These are phyloP conservation scores for Candida sanyaensis DNA, from an alignment of 1,139 yeast species.

Conservation along the genomic window DNA sequence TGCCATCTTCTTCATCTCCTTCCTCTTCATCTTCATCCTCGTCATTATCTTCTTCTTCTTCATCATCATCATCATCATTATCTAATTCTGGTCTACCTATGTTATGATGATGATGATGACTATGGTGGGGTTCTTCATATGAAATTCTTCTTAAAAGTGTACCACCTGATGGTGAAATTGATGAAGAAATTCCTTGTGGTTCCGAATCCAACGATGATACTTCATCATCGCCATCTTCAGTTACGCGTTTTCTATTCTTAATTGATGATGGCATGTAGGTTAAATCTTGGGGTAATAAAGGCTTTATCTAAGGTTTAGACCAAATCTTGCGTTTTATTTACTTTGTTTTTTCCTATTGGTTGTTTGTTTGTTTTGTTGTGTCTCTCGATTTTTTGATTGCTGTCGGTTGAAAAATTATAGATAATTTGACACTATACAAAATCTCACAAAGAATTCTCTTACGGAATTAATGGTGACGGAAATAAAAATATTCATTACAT, in stretches of 20 bases:
- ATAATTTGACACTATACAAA: too few species aligned
- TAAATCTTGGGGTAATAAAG: too few species aligned
- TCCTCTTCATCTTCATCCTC: neutral
- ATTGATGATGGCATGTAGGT: neutral
- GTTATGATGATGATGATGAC: constrained; percentile 6
- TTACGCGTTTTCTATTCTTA: neutral
- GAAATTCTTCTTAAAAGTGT: neutral
- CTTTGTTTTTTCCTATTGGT: too few species aligned
- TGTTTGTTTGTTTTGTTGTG: too few species aligned
- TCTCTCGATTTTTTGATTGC: too few species aligned
- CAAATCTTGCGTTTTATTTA: too few species aligned
- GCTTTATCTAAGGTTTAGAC: too few species aligned
- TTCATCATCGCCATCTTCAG: neutral
- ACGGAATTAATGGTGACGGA: too few species aligned
- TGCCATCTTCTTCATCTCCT: neutral
- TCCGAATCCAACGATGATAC: neutral
- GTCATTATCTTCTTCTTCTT: neutral
- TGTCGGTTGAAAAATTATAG: too few species aligned
- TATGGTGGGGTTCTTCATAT: constrained; percentile 7
- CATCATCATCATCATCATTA: neutral
- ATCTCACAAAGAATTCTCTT: too few species aligned
- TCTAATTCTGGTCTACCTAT: neutral
- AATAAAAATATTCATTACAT: too few species aligned
- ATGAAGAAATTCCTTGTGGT: neutral
- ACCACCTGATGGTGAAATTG: neutral